Base-by-base conservation (phyloP, 108 stramenopile species). In the Bacterosira constricta region DNA sequence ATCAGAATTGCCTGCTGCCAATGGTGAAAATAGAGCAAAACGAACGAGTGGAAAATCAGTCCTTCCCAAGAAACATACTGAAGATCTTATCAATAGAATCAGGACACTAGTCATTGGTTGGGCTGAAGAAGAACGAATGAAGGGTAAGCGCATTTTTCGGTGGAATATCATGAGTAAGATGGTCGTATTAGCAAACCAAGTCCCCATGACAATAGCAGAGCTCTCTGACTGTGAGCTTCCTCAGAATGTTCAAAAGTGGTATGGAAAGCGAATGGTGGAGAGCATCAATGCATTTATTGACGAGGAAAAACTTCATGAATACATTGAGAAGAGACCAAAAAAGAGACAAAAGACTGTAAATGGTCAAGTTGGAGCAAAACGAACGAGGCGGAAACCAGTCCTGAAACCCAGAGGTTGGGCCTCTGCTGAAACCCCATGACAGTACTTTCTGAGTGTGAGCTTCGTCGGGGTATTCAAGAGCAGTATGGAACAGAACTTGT, bases 121-220 rank as follows among this genome's bases (percentile, higher is more conserved):
- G 90, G 88, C 91, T 4, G 86, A 84, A 13, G 94, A 94, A 78
- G 93, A 95, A 69, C 85, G 82, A 55, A 81, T 90, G 81, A 85
- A 82, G 29, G 88, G 89, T 2, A 87, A 91, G 30, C 83, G 81
- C 42, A 82, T 92, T 8, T 88, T 76, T 23, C 91, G 90, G 89
- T 95, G 94, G 94, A 83, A 95, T 64, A 96, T 96, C 52, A 73
- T 95, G 64, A 82, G 57, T 49, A 74, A 75, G 15, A 86, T 88
- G 79, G 86, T 80, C 26, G 66, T 39, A 15, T 77, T 96, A 57
- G 94, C 94, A 0, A 38, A 63, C 15, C 69, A 83, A 65, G 83
- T 79, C 11, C 94, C 94, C 8, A 88, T 75, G 4, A 81, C 87
- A 4, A 63, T 82, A 23, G 92, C 90, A n/a, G 94, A 96, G 38